Evolutionary conservation across 345 rosid species (phyloP), one percentile per base, ranked within the genome.

Genomic region (Excoecaria agallocha): DNA sequence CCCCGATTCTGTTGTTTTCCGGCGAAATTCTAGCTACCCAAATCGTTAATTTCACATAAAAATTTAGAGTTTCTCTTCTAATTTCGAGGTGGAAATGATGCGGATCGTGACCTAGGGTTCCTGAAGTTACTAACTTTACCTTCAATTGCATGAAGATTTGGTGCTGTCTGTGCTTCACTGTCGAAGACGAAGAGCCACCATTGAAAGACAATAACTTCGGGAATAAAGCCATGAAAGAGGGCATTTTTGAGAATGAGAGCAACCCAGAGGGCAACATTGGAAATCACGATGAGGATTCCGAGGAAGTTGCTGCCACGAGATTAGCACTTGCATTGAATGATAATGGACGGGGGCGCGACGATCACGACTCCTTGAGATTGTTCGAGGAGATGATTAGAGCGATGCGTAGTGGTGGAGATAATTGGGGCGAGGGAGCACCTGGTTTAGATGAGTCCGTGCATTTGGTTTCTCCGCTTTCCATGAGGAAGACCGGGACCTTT

Each of bases 141-240:
- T 78, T 68, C 41, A 67, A 73, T 85, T 95, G 99, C 82, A 93
- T 95, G 97, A 95, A 80, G 94, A 91, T 84, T 85, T 91, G 93
- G 98, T 90, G 91, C 80, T 88, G 87, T 79, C 69, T 82, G 35
- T 91, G 94, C 84, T 91, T 93, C 87, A 78, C 71, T 81, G 85
- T 77, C 76, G 86, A 81, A 38, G 82, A 71, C 22, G 74, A 73
- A 46, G 58, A 13, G 24, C 70, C 64, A 51, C 46, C 65, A 22
- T 7, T 73, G 54, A 65, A 38, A 54, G 67, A 12, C 25, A 60
- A 38, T n/a, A 15, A 12, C 22, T n/a, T 8, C 12, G 9, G 13
- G 37, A 41, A 16, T 54, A 51, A 17, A 62, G 75, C 73, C 54
- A 84, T 86, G 91, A 78, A 65, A 66, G 84, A 77, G 76, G 78